phyloP scores from a whole-genome alignment of 257 asterid genomes.

The Solanum boliviense region DNA sequence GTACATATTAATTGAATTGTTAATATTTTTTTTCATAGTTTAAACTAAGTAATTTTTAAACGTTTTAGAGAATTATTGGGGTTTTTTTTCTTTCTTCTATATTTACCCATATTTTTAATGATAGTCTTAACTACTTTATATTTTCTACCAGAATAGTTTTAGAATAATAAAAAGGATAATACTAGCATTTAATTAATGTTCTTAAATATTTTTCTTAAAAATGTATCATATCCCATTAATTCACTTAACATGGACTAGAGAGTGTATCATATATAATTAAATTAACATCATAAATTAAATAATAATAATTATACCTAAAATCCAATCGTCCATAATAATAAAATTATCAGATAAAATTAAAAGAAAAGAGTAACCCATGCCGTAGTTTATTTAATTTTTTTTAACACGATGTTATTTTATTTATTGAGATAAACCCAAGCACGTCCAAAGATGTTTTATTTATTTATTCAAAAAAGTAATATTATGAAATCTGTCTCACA shows the following conservation, averaged over 20 bases:
- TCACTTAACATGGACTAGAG: background rate
- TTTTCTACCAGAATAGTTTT: too few relatives aligned
- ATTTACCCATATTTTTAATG: too few relatives aligned
- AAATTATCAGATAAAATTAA: background rate
- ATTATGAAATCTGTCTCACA: background rate
- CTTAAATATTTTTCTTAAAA: too few relatives aligned
- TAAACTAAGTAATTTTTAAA: too few relatives aligned
- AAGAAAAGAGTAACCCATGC: background rate
- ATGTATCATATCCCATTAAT: too few relatives aligned
- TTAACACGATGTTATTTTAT: background rate
- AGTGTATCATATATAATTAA: background rate
- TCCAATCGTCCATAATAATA: background rate
- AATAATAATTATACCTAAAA: background rate
- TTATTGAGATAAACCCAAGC: background rate
- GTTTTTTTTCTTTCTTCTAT: too few relatives aligned
- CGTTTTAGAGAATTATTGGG: background rate
- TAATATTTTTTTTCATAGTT: too few relatives aligned
- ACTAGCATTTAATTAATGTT: background rate
- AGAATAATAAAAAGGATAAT: too few relatives aligned
- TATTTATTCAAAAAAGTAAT: background rate
- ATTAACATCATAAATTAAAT: background rate
- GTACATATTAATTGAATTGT: background rate
- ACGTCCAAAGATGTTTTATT: background rate
- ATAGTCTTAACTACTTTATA: too few relatives aligned
- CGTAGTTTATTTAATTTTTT: background rate